Evolutionary conservation across 2,329 filamentous ascomycete species (phyloP).

Genomic region (Botrytis galanthina): DNA sequence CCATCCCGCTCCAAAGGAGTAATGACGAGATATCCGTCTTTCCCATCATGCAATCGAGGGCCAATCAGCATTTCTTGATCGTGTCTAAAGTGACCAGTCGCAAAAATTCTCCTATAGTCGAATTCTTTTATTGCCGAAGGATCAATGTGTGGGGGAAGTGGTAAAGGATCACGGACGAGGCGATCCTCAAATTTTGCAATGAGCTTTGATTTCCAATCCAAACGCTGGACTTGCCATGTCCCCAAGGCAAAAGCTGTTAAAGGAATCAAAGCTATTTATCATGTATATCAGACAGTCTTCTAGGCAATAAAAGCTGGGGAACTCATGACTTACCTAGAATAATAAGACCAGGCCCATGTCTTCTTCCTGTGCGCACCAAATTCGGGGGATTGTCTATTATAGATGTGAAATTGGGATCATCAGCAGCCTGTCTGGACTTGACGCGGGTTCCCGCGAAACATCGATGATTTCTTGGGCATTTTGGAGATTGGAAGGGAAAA

Average conservation of each 20-base stretch:
- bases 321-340: conserved; percentile 58
- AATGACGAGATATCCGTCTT: conserved; percentile 87
- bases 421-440: conserved; percentile 45
- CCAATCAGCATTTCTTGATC: conserved; percentile 97
- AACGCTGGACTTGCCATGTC: conserved; percentile 91
- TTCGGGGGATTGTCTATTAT: conserved; percentile 82
- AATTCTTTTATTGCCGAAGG: conserved; percentile 81
- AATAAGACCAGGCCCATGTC: conserved; percentile 77
- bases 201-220: conserved; percentile 91
- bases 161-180: conserved; percentile 78
- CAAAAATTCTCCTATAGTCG: conserved; percentile 82
- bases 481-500: conserved; percentile 1
- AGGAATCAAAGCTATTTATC: conserved; percentile 62
- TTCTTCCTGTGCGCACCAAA: conserved; percentile 70
- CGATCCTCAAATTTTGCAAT: conserved; percentile 92
- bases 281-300: conserved; percentile 4
- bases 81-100: conserved; percentile 72
- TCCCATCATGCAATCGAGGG: conserved; percentile 81
- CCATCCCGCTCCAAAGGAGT: conserved; percentile 79
- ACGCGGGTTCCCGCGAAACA: conserved; percentile 31
- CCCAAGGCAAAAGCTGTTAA: conserved; percentile 87
- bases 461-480: conserved; percentile 33
- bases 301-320: neutral
- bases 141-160: conserved; percentile 80
- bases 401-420: conserved; percentile 78